phyloP scores from a whole-genome alignment of 345 rosid species.

The Eucalyptus curtisii region DNA sequence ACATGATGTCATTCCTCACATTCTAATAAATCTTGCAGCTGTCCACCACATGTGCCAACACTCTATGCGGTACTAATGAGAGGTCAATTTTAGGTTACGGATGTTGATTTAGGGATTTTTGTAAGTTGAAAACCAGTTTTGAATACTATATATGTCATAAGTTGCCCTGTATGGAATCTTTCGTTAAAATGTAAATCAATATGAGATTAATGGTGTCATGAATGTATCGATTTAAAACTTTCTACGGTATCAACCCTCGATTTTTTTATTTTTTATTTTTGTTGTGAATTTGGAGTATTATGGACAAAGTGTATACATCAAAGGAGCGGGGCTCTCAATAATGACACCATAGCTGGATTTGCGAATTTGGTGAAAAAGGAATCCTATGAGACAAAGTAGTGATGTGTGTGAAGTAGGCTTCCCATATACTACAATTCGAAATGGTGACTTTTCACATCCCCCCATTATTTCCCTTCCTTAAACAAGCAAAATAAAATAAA shows the following conservation, averaged over 20 bases:
- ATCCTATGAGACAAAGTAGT: neutral
- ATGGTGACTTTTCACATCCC: neutral
- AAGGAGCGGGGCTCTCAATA: neutral
- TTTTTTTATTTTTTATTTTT: rapidly evolving
- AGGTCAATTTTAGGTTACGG: neutral
- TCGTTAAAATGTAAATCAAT: neutral
- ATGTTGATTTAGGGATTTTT: neutral
- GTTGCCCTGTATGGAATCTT: neutral
- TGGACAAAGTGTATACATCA: neutral
- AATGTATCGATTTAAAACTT: neutral
- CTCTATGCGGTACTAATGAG: neutral
- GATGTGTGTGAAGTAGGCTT: neutral
- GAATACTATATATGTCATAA: rapidly evolving
- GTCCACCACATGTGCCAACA: neutral
- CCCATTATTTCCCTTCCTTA: neutral
- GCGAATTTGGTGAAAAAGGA: neutral
- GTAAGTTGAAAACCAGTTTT: neutral
- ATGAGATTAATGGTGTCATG: neutral
- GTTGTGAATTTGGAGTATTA: neutral
- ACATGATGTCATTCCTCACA: rapidly evolving
- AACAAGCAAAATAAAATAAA: neutral
- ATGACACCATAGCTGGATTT: neutral
- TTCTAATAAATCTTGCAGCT: neutral
- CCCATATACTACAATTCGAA: neutral
- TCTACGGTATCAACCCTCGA: rapidly evolving